Conservation (phyloP, 2,329 filamentous ascomycete species). For the Aschersonia sp. region DNA sequence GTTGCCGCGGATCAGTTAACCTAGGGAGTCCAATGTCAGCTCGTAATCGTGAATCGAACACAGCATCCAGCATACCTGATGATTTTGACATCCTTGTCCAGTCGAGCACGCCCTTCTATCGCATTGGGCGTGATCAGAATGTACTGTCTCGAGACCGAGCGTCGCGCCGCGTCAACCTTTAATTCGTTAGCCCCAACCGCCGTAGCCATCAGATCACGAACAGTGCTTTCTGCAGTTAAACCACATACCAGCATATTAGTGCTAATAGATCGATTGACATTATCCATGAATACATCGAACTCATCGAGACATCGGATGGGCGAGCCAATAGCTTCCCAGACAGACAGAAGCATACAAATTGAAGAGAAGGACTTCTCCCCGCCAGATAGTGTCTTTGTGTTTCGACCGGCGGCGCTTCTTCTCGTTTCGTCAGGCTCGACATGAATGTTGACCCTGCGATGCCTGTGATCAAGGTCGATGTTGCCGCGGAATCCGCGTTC, state of each 20-base stretch:
- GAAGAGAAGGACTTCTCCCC: constrained; percentile 98
- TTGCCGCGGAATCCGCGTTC: constrained; percentile 80
- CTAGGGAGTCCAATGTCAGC: constrained; percentile 16
- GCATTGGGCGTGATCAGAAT: constrained; percentile 92
- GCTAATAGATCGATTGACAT: constrained; percentile 82
- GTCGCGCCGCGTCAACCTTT: constrained; percentile 69
- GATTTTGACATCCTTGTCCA: constrained; percentile 61
- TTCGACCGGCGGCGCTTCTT: constrained; percentile 54
- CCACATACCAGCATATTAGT: constrained; percentile 77
- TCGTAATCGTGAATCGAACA: not conserved
- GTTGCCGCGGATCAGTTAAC: constrained; percentile 44
- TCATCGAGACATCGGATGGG: constrained; percentile 91
- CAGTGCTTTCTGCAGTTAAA: too few relatives aligned
- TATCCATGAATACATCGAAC: constrained; percentile 99
- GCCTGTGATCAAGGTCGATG: constrained; percentile 62
- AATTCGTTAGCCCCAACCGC: not conserved
- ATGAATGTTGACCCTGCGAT: constrained; percentile 62
- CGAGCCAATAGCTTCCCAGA: constrained; percentile 98
- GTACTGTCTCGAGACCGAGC: constrained; percentile 82
- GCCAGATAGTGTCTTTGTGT: constrained; percentile 84
- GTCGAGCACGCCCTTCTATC: constrained; percentile 44
- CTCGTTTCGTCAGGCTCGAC: constrained; percentile 60
- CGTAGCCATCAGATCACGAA: too few relatives aligned
- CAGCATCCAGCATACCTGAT: constrained; percentile 40
- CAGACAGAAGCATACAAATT: constrained; percentile 78